phyloP scores from a whole-genome alignment of 2,329 filamentous ascomycete genomes.

The Pseudogymnoascus sp. region DNA sequence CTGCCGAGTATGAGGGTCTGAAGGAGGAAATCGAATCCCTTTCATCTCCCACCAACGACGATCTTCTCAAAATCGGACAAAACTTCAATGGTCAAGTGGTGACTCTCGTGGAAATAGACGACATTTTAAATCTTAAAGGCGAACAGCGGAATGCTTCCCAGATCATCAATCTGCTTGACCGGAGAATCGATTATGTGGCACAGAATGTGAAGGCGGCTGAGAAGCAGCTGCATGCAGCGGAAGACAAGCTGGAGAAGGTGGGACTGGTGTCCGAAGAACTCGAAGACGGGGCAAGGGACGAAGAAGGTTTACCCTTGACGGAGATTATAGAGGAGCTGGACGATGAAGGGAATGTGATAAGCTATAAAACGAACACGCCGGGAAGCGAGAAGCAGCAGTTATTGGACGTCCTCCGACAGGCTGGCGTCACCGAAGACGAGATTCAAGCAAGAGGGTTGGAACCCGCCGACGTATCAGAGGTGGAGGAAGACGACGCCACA shows the following conservation, averaged over 20 bases:
- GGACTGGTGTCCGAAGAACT: slow-evolving; percentile 52
- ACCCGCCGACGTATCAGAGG: neutral
- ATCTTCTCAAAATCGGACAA: slow-evolving; percentile 45
- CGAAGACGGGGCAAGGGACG: slow-evolving; percentile 54
- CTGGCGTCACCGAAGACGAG: slow-evolving; percentile 50
- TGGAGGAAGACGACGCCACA: neutral
- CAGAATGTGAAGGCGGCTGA: slow-evolving; percentile 69
- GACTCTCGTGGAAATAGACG: slow-evolving; percentile 48
- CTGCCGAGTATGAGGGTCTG: slow-evolving; percentile 83
- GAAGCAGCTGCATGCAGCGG: slow-evolving; percentile 57
- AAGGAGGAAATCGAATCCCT: slow-evolving; percentile 65
- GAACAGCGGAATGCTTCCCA: slow-evolving; percentile 49
- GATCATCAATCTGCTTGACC: slow-evolving; percentile 59
- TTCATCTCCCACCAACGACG: slow-evolving; percentile 39
- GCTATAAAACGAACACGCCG: slow-evolving; percentile 56
- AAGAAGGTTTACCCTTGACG: slow-evolving; percentile 68
- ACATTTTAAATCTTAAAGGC: slow-evolving; percentile 33
- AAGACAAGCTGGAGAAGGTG: slow-evolving; percentile 61
- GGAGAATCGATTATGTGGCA: slow-evolving; percentile 82
- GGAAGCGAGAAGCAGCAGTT: slow-evolving; percentile 61
- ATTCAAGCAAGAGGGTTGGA: slow-evolving; percentile 4
- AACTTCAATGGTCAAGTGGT: slow-evolving; percentile 51
- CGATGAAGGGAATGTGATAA: slow-evolving; percentile 78
- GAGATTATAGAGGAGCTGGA: slow-evolving; percentile 92
- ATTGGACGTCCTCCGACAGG: slow-evolving; percentile 65